Conservation (phyloP, 2,329 filamentous ascomycete genomes). For the Epichloe hybrida region DNA sequence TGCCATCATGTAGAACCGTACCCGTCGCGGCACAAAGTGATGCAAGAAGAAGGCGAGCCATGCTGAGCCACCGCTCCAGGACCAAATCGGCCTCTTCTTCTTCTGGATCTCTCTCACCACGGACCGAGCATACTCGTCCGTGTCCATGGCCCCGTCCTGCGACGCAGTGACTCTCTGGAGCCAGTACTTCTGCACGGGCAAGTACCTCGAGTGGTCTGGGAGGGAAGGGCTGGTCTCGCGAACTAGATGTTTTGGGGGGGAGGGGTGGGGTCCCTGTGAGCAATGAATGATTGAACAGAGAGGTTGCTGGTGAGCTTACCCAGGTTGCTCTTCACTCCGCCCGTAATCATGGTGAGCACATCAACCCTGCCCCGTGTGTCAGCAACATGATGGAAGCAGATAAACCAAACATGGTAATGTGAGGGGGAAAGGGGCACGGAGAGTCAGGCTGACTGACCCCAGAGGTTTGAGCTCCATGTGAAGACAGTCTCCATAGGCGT, state of each 20-base stretch:
- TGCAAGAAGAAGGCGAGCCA: constrained; percentile 12
- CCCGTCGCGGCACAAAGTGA: constrained; percentile 4
- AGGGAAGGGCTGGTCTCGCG: constrained; percentile 6
- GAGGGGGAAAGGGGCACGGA: too few species aligned
- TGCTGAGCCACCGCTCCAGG: constrained; percentile 8
- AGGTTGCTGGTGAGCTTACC: constrained; percentile 1
- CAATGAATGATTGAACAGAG: not conserved
- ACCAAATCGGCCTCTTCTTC: constrained; percentile 7
- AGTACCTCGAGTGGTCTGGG: constrained; percentile 6
- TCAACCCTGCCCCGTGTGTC: constrained; percentile 3
- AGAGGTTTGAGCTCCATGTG: constrained; percentile 13
- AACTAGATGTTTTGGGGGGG: not conserved
- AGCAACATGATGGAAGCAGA: not conserved
- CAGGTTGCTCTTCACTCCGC: constrained; percentile 9
- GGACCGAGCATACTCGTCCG: constrained; percentile 8
- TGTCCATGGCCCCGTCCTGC: constrained; percentile 3
- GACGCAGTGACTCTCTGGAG: constrained; percentile 4
- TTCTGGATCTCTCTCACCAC: constrained; percentile 8
- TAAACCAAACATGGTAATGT: too few species aligned
- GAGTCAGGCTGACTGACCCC: constrained; percentile 8
- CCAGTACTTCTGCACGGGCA: constrained; percentile 6
- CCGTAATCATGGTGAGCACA: constrained; percentile 8
- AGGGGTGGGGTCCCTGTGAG: too few species aligned
- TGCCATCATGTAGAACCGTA: not conserved
- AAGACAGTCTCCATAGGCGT: constrained; percentile 10